A percentile compares a stretch with the other conserved stretches of the same genome.
These are phyloP conservation scores for Geotrichum australiense DNA, from an alignment of 1,139 yeast species.

Conservation along the genomic window DNA sequence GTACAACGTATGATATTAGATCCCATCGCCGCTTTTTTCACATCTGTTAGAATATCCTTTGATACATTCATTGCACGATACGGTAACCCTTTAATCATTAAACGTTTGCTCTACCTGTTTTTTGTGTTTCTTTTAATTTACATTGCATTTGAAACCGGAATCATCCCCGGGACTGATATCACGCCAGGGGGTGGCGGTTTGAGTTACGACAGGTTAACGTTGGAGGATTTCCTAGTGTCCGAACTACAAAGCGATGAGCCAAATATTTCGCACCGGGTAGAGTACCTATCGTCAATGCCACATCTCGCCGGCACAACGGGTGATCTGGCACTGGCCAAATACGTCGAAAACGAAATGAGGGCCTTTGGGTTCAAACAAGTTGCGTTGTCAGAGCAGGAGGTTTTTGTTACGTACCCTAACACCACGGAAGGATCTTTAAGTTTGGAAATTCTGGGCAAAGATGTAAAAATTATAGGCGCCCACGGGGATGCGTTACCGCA, in stretches of 20 bases:
- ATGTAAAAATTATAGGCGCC: slow-evolving; percentile 15
- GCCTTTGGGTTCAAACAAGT: slow-evolving; percentile 48
- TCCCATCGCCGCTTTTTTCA: slow-evolving; percentile 59
- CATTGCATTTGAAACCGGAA: slow-evolving; percentile 50
- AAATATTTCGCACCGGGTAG: slow-evolving; percentile 56
- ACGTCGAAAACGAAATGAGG: slow-evolving; percentile 51
- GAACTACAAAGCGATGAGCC: slow-evolving; percentile 46
- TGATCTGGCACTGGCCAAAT: slow-evolving; percentile 62
- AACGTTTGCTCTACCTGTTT: slow-evolving; percentile 64
- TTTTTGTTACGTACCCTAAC: slow-evolving; percentile 56
- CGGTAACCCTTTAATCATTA: slow-evolving; percentile 83
- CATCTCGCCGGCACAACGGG: slow-evolving; percentile 87
- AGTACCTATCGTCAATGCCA: slow-evolving; percentile 75
- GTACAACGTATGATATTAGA: slow-evolving; percentile 46
- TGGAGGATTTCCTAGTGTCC: slow-evolving; percentile 44
- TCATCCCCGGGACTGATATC: slow-evolving; percentile 37
- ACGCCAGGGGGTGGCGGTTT: slow-evolving; percentile 41
- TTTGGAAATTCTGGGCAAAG: slow-evolving; percentile 19
- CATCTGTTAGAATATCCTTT: slow-evolving; percentile 39
- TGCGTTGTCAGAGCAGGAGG: slow-evolving; percentile 45
- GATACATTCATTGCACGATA: slow-evolving; percentile 55
- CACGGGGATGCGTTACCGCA: slow-evolving; percentile 26
- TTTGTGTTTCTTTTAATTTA: slow-evolving; percentile 53
- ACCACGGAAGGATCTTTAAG: slow-evolving; percentile 24
- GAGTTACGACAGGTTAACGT: slow-evolving; percentile 52